Evolutionary conservation across 805 yeast genomes (phyloP), one percentile per base, ranked within the genome.

Genomic region (Kurtzmaniella fragi): DNA sequence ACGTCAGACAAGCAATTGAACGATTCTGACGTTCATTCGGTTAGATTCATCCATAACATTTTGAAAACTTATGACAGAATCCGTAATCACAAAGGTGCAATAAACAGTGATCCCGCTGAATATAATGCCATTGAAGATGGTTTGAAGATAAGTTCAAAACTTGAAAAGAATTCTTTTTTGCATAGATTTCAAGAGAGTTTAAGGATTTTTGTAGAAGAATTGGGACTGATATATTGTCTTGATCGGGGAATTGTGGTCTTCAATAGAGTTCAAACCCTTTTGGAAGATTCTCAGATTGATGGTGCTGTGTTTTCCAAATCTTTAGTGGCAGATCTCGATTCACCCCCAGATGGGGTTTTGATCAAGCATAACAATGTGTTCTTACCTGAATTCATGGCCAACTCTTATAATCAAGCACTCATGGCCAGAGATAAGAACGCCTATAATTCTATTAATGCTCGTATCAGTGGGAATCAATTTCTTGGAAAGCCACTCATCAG

Each of bases 381-480:
- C 16, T 44, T 65, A 5, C 72, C 73, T 4, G 47, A 56, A 16
- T 69, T 51, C 42, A 52, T 57, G 32, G 68, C 73, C 4, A 48
- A 35, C 11, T 47, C 63, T 0, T 70, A 61, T 45, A 54, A 50
- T 35, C 72, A 70, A 40, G 59, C 72, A 0, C 46, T 65, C 2
- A 41, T 66, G 17, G 56, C 71, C 1, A 54, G 68, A 38, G 70
- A 67, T 43, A 42, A 47, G 3, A 17, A 53, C 3, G 73, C 74
- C 1, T 47, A 52, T 38, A 61, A 67, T 2, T 58, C 72, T 0
- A 40, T 53, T 13, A 50, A 59, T 5, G 71, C 71, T 0, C 53
- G 45, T 31, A 33, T 67, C 1, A 56, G 62, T 13, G 71, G 68
- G 3, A 48, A 53, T 32, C 61, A 57, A 41, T 68, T 52, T 37